Percentiles rank a stretch among this genome's conserved stretches.
Conservation (phyloP, 1,284 basidiomycete species). For the Singerocomus inundabilis region DNA sequence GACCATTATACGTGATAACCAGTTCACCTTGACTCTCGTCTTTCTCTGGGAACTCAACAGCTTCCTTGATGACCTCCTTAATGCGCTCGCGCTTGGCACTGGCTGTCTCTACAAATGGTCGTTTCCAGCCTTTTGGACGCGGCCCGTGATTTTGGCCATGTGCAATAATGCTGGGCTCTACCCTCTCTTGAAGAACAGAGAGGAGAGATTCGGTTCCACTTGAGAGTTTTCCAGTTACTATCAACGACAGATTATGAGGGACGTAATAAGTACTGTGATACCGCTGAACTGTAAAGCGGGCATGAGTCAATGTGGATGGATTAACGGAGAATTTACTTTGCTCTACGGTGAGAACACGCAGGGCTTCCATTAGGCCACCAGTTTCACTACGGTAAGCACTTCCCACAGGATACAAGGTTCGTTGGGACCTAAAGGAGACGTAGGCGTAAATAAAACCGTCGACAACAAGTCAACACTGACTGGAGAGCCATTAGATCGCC, state of each 20-base stretch:
- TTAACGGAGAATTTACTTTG: conserved; percentile 62
- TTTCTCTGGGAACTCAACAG: conserved; percentile 95
- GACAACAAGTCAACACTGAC: conserved; percentile 41
- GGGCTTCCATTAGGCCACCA: conserved; percentile 91
- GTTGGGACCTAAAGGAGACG: conserved; percentile 59
- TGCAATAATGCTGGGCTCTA: conserved; percentile 78
- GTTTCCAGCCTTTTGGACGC: conserved; percentile 81
- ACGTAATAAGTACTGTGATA: conserved; percentile 94
- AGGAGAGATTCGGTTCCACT: conserved; percentile 70
- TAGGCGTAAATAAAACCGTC: conserved; percentile 5
- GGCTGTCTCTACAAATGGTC: conserved; percentile 90
- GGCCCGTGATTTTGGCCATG: conserved; percentile 70
- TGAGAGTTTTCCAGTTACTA: conserved; percentile 79
- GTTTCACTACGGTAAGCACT: conserved; percentile 97
- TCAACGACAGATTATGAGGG: conserved; percentile 89
- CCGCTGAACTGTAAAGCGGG: conserved; percentile 63
- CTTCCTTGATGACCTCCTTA: conserved; percentile 52
- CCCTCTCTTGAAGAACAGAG: conserved; percentile 73
- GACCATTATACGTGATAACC: conserved; percentile 79
- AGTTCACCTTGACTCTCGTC: conserved; percentile 96
- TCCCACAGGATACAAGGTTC: conserved; percentile 73
- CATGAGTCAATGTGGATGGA: conserved; percentile 8
- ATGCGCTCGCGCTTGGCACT: conserved; percentile 67
- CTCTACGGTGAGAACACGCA: conserved; percentile 84
- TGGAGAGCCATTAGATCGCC: conserved; percentile 87